A percentile compares a stretch with the other conserved stretches of the same genome.
These are phyloP conservation scores for Rhynchospora breviuscula DNA, from an alignment of 176 grass and related monocot species.

Conservation along the genomic window DNA sequence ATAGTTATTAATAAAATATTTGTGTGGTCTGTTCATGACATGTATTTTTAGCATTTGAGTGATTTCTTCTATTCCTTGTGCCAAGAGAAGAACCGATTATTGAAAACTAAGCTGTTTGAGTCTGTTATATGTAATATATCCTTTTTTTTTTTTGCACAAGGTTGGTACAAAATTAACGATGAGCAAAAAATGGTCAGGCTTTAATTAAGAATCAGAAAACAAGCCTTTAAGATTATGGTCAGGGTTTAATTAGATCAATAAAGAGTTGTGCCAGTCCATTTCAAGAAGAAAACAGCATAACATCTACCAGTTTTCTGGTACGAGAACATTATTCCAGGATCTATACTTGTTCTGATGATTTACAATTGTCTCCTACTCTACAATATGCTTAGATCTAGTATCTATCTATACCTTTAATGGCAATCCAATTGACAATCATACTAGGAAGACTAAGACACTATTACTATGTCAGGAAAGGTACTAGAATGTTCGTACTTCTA, in stretches of 20 bases:
- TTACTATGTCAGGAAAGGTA: neutral
- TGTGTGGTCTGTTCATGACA: conserved; percentile 5
- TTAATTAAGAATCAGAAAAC: neutral
- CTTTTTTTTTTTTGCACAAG: neutral
- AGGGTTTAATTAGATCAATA: neutral
- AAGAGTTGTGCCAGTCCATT: neutral
- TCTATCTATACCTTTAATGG: neutral
- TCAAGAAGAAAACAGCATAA: neutral
- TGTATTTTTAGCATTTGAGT: conserved; percentile 2
- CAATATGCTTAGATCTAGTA: neutral
- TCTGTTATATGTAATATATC: neutral
- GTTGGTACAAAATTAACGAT: neutral
- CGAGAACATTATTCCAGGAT: neutral
- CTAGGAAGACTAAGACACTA: neutral
- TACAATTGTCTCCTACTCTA: neutral
- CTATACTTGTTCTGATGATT: neutral
- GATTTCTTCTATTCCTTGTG: conserved; percentile 8
- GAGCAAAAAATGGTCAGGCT: neutral
- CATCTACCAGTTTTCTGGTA: neutral
- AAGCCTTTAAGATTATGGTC: neutral
- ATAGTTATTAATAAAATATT: neutral
- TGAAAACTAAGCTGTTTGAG: neutral
- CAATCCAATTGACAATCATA: neutral
- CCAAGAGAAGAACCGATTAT: conserved; percentile 6
- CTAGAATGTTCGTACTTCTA: neutral